A percentile compares a stretch with the other conserved stretches of the same genome.
Evolutionary conservation across 2,329 filamentous ascomycete genomes (phyloP).

Genomic region (Stagonosporopsis rhizophila): DNA sequence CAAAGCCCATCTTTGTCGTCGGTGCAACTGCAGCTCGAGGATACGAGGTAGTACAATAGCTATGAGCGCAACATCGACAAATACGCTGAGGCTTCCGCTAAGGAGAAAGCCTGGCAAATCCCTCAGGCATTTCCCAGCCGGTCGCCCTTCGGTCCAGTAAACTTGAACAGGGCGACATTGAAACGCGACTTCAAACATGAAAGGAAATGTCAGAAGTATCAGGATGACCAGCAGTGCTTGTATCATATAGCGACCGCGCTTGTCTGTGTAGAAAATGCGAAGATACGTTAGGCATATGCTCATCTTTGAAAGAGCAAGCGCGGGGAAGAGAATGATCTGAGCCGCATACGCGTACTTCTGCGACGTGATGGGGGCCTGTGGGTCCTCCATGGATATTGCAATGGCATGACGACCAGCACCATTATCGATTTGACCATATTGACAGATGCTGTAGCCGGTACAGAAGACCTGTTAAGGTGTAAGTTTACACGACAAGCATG

Average conservation of each 20-base stretch:
- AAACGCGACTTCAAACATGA: conserved; percentile 23
- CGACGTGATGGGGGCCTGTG: conserved; percentile 10
- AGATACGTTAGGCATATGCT: conserved; percentile 35
- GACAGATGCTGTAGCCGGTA: conserved; percentile 29
- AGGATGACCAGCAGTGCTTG: conserved; percentile 20
- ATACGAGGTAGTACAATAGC: conserved; percentile 31
- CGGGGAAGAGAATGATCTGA: conserved; percentile 23
- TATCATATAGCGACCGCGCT: conserved; percentile 25
- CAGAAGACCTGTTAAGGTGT: conserved; percentile 19
- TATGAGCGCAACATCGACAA: conserved; percentile 28
- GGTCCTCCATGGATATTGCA: conserved; percentile 6
- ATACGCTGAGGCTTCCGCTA: conserved; percentile 24
- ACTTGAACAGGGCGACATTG: conserved; percentile 28
- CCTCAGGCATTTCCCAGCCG: conserved; percentile 22
- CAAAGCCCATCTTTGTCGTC: conserved; percentile 25
- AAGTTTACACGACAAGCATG: neutral
- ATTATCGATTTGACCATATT: conserved; percentile 29
- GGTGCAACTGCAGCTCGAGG: conserved; percentile 25
- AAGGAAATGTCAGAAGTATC: conserved; percentile 21
- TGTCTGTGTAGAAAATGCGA: conserved; percentile 30
- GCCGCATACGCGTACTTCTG: conserved; percentile 32
- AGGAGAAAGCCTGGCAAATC: conserved; percentile 22
- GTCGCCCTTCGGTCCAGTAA: conserved; percentile 32
- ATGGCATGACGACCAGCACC: conserved; percentile 27
- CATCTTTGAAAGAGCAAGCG: conserved; percentile 28